A percentile compares a stretch with the other conserved stretches of the same genome.
phyloP scores from a whole-genome alignment of 805 yeast genomes.

The Lachancea kluyveri region DNA sequence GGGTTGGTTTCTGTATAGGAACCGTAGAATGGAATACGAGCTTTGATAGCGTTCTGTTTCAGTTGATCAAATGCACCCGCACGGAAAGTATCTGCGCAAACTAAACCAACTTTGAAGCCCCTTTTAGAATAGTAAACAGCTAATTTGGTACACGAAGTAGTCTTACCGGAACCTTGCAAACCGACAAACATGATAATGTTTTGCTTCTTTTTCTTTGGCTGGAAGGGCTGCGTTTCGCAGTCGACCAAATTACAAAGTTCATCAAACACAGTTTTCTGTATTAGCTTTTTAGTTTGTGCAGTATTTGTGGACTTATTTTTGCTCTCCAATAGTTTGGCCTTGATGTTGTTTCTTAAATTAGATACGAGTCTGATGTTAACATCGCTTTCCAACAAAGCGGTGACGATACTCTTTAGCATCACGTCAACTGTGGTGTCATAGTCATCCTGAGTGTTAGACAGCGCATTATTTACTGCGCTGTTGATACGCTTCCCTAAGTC shows the following conservation, averaged over 20 bases:
- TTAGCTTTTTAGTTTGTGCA: conserved; percentile 66
- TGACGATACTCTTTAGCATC: conserved; percentile 82
- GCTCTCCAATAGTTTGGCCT: conserved; percentile 49
- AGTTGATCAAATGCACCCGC: conserved; percentile 99
- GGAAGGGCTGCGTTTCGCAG: conserved; percentile 50
- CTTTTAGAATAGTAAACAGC: conserved; percentile 92
- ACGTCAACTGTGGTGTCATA: conserved; percentile 51
- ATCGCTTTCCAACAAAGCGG: conserved; percentile 89
- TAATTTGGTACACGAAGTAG: conserved; percentile 93
- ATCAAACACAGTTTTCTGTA: conserved; percentile 91
- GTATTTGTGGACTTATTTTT: conserved; percentile 15
- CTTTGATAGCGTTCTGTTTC: conserved; percentile 94
- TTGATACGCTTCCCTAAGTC: conserved; percentile 75
- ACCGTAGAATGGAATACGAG: conserved; percentile 91
- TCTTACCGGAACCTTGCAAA: conserved; percentile 97
- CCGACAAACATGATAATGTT: conserved; percentile 97
- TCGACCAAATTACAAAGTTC: conserved; percentile 86
- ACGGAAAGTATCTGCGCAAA: conserved; percentile 98
- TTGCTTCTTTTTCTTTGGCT: conserved; percentile 77
- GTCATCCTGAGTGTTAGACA: conserved; percentile 53
- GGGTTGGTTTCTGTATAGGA: conserved; percentile 95
- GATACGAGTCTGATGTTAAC: conserved; percentile 85
- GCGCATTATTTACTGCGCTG: conserved; percentile 60
- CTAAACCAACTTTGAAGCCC: conserved; percentile 92
- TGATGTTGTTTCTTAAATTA: conserved; percentile 65